Evolutionary conservation across 2,329 filamentous ascomycete species (phyloP), one percentile per base, ranked within the genome.

Genomic region (Aaosphaeria arxii): DNA sequence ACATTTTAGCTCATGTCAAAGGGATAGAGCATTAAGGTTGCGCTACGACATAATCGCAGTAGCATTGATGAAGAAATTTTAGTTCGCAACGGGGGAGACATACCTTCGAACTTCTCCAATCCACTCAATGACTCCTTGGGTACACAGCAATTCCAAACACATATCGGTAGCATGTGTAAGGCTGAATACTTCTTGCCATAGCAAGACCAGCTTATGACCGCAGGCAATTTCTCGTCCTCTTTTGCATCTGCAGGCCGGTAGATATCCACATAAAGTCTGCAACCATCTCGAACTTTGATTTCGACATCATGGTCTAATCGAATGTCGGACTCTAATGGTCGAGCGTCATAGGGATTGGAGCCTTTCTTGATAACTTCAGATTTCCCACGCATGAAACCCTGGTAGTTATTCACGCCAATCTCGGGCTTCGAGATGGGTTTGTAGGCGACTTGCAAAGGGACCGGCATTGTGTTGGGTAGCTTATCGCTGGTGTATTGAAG

Each of bases 171-270:
- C 59, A 72, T 72, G 13, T 64, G 56, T 11, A 74, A 53, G 3
- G 67, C 68, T 11, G 63, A 69, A 36, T 70, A 74, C 48, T 73
- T 59, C 52, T 78, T 78, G 17, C 76, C 76, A 49, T 73, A 78
- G 11, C 67, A 70, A 5, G 66, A 70, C 73, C 73, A 78, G 43
- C 63, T 65, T 1, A 79, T 52, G 28, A 77, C 58, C 1, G 73
- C 75, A 1, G 76, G 75, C 1, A 76, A 56, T 40, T 71, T 43
- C n/a, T 57, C 57, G n/a, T 52, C 47, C 9, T 59, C 57, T n/a
- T 53, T 46, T 17, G 51, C 45, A 30, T 60, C 56, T 1, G 70
- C 59, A 30, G 41, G 41, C 7, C 30, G 17, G 30, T 30, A 43
- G 17, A 43, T 24, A 24, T 43, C 41, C 9, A 29, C 41, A 7